These are phyloP conservation scores for Aspergillus glaucus DNA, from an alignment of 2,329 filamentous ascomycete genomes.

Conservation along the genomic window DNA sequence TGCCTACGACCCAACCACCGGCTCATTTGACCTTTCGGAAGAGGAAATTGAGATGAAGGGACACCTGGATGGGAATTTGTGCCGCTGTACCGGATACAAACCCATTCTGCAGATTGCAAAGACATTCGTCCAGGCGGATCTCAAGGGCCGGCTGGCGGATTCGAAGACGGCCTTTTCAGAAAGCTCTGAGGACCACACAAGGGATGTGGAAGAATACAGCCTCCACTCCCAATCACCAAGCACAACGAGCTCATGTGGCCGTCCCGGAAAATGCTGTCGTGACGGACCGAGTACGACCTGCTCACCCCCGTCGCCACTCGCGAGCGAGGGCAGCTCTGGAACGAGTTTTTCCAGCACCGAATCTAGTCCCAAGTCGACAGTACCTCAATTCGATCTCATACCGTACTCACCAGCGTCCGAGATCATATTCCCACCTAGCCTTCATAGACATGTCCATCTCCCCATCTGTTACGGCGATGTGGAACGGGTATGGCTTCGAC, in stretches of 20 bases:
- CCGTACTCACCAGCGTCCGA: conserved; percentile 82
- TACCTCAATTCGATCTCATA: conserved; percentile 56
- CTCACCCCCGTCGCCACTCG: no score
- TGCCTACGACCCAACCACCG: conserved; percentile 54
- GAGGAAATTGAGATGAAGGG: conserved; percentile 67
- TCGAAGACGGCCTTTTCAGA: conserved; percentile 42
- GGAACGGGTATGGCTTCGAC: conserved; percentile 75
- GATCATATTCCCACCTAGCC: conserved; percentile 75
- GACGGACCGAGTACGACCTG: no score
- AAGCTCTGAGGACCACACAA: conserved; percentile 49
- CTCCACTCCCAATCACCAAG: conserved; percentile 1
- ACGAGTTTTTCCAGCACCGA: no score
- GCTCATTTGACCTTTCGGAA: conserved; percentile 36
- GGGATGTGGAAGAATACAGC: conserved; percentile 30
- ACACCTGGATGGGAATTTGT: conserved; percentile 75
- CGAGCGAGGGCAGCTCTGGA: no score
- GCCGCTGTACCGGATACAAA: conserved; percentile 79
- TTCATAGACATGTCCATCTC: conserved; percentile 70
- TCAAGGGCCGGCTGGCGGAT: conserved; percentile 46
- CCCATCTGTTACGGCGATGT: conserved; percentile 80
- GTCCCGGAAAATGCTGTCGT: no score
- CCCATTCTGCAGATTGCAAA: conserved; percentile 82
- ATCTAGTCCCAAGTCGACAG: no score
- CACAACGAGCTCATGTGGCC: conserved; percentile 61
- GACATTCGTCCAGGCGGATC: conserved; percentile 56